Evolutionary conservation across 2,329 filamentous ascomycete species (phyloP).

Genomic region (Microthyrium microscopicum): DNA sequence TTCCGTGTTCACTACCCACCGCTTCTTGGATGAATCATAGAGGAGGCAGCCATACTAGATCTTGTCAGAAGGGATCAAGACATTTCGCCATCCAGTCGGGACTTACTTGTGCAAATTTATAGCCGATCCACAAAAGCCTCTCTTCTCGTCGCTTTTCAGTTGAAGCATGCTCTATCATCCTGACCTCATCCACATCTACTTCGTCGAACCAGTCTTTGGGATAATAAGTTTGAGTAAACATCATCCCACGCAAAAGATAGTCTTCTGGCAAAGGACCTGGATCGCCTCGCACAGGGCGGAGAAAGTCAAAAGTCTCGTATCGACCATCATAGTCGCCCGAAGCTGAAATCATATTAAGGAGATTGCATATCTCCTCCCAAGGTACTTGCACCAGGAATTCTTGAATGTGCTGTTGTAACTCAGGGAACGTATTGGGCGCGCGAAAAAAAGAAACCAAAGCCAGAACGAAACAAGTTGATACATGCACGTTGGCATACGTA

Average conservation of each 20-base stretch:
- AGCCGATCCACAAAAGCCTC: not conserved
- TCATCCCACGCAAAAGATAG: slow-evolving; percentile 45
- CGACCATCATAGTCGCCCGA: slow-evolving; percentile 19
- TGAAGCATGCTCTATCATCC: slow-evolving; percentile 40
- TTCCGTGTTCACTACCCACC: no score
- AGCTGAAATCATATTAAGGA: slow-evolving; percentile 35
- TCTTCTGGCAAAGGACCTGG: slow-evolving; percentile 51
- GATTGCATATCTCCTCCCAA: slow-evolving; percentile 35
- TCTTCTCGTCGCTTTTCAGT: slow-evolving; percentile 1
- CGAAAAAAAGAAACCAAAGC: no score
- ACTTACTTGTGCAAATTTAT: slow-evolving; percentile 3
- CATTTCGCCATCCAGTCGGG: no score
- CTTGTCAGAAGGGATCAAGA: no score
- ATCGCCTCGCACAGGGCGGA: slow-evolving; percentile 26
- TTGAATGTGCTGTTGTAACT: no score
- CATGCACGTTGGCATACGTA: no score
- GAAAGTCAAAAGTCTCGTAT: slow-evolving; percentile 31
- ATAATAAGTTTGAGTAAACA: slow-evolving; percentile 38
- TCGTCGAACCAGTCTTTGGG: slow-evolving; percentile 41
- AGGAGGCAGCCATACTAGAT: no score
- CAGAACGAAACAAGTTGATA: no score
- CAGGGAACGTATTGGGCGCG: no score
- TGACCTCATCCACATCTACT: slow-evolving; percentile 42
- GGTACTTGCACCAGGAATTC: no score
- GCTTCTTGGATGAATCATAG: no score